phyloP scores from a whole-genome alignment of 345 rosid species.

The Geranium rotundifolium region DNA sequence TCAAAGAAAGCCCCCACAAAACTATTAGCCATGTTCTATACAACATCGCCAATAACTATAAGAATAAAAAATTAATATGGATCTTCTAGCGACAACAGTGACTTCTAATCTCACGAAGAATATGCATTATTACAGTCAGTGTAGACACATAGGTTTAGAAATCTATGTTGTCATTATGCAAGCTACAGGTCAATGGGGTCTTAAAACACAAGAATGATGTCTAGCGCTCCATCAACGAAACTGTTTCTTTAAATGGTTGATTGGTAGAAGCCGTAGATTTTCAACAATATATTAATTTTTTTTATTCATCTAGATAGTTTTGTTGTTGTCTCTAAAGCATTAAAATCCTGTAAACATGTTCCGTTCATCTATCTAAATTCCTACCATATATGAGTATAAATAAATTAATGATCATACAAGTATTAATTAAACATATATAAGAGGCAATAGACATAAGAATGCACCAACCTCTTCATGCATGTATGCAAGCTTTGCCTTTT shows the following conservation, averaged over 20 bases:
- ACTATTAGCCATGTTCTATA: background rate
- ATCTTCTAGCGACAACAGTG: background rate
- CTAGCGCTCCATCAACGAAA: too few relatives aligned
- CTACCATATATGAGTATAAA: background rate
- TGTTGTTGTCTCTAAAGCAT: too few relatives aligned
- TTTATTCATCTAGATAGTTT: too few relatives aligned
- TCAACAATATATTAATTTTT: too few relatives aligned
- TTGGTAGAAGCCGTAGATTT: too few relatives aligned
- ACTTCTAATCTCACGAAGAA: too few relatives aligned
- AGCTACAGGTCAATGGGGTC: background rate
- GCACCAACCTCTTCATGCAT: slow-evolving; percentile 55
- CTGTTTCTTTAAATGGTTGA: too few relatives aligned
- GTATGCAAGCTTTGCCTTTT: slow-evolving; percentile 41
- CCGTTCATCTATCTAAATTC: too few relatives aligned
- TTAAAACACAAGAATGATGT: background rate
- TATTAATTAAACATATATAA: background rate
- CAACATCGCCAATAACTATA: background rate
- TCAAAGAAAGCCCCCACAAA: too few relatives aligned
- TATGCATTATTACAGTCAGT: background rate
- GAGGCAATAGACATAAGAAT: background rate
- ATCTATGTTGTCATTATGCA: background rate
- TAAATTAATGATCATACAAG: background rate
- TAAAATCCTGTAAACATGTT: too few relatives aligned
- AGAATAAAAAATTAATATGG: too few relatives aligned
- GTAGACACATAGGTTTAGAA: background rate